Evolutionary conservation across 768 basidiomycete genomes (phyloP).

Genomic region (Calocera viscosa): DNA sequence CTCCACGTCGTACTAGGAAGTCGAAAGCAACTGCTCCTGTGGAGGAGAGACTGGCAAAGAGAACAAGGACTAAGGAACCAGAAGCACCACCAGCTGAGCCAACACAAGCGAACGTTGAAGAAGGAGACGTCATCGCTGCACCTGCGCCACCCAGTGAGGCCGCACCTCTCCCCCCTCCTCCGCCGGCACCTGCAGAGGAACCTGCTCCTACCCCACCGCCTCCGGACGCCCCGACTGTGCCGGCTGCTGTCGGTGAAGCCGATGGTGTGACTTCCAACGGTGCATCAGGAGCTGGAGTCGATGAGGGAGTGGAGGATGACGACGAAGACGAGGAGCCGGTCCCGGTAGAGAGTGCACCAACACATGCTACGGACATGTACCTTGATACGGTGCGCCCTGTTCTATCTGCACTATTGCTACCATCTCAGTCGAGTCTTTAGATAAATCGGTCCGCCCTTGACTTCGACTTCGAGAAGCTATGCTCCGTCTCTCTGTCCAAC

Average conservation of each 20-base stretch:
- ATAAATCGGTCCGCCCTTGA: conserved; percentile 83
- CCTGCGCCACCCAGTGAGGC: background rate
- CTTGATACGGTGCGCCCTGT: conserved; percentile 68
- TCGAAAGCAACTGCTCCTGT: background rate
- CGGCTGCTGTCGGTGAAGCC: background rate
- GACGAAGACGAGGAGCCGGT: conserved; percentile 25
- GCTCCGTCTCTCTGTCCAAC: conserved; percentile 90
- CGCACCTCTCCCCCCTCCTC: background rate
- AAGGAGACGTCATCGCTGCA: background rate
- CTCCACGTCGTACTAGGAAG: conserved; percentile 1
- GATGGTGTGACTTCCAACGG: background rate
- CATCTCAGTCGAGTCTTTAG: conserved; percentile 32
- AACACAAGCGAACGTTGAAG: background rate
- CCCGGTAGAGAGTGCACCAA: conserved; percentile 22
- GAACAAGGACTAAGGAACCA: background rate
- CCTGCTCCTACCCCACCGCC: background rate
- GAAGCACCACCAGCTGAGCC: background rate
- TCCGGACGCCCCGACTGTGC: background rate
- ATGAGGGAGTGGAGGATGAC: conserved; percentile 19
- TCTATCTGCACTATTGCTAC: background rate
- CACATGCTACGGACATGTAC: conserved; percentile 65
- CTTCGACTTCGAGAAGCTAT: conserved; percentile 98
- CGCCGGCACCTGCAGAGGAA: background rate
- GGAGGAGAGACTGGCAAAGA: background rate
- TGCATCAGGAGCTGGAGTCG: background rate